Evolutionary conservation across 805 yeast species (phyloP), one percentile per base, ranked within the genome.

Genomic region (Candida tammaniensis): DNA sequence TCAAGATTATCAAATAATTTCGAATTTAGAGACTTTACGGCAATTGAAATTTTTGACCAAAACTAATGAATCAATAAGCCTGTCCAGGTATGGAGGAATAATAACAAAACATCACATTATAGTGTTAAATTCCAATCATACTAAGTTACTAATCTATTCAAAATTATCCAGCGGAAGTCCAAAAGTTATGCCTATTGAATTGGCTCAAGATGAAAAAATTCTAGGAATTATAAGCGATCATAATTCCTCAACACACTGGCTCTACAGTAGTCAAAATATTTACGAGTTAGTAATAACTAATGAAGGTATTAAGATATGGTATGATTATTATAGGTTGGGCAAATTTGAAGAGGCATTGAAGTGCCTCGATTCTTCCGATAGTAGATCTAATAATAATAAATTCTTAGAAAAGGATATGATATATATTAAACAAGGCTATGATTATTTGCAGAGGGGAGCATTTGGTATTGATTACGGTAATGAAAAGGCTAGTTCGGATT

Each of bases 241-340:
- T 21, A 27, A 27, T 2, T 42, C 49, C 2, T 51, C 66, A 1
- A 85, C 98, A 0, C 84, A 66, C 47, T 93, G 98, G 98, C 57
- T 84, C 3, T 86, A 66, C 47, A 76, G 93, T 0, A 56, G 62
- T 9, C 51, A 59, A 4, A 68, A 68, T 31, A 76, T 93, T 7
- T 84, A 72, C 51, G 98, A 93, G 53, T 58, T 93, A 5, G 69
- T 82, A 7, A 64, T 86, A 9, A 71, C 71, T 22, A 73, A 82
- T 49, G 97, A 91, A 54, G 67, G 79, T 4, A 63, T 72, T 4
- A 83, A 83, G 17, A 79, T 89, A 3, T 86, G 97, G 96, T 74
- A 72, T 36, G 49, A 61, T 25, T 62, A 55, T 43, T 62, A 49
- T 37, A 55, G 52, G 35, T 44, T 62, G 52, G 66, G 66, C 2